Base-by-base conservation (phyloP, 306 rosid species). In the Inga leiocalycina region DNA sequence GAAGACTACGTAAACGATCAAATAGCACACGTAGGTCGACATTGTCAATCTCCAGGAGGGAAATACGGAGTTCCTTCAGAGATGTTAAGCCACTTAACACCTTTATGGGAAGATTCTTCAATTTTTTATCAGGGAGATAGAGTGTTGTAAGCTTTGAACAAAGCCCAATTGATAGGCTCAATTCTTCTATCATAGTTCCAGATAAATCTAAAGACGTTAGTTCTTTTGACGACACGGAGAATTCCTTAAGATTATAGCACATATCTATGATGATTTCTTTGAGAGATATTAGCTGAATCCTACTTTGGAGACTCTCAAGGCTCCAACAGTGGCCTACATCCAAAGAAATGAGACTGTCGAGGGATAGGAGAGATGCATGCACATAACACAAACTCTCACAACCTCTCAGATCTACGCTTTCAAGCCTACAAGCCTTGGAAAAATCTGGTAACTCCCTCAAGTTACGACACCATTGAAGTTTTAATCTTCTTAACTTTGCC, bases 191-290 rank as follows among this genome's bases (percentile, higher is more conserved):
- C 41, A 4, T 0, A 3, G 0, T 16, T 0, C 0, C 0, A 0
- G 54, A 61, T 2, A 49, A 49, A 49, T 0, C 0, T 5, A 81
- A n/a, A 6, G 0, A 4, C 41, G 6, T 10, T 19, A 81, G 64
- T 19, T 13, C 44, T 10, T 46, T 64, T 5, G 66, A n/a, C 0
- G 19, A 57, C 46, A 56, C 2, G 0, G 49, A 59, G 61, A 71
- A 24, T 71, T 71, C 19, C 45, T 11, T 11, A 0, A 80, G 0
- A 24, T 56, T 37, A 6, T 5, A 4, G 41, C 41, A 37, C 6
- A 0, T 7, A 37, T 0, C 6, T 27, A 24, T n/a, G 0, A 0
- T 0, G 4, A 80, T 10, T 2, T 5, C 0, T 2, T 0, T 3
- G 0, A 80, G 83, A 71, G 67, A 41, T 20, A 8, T 35, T 49